Percentiles rank a stretch among this genome's conserved stretches.
phyloP scores from a whole-genome alignment of 73 alveolate species.

The Tetrahymena thermophila region DNA sequence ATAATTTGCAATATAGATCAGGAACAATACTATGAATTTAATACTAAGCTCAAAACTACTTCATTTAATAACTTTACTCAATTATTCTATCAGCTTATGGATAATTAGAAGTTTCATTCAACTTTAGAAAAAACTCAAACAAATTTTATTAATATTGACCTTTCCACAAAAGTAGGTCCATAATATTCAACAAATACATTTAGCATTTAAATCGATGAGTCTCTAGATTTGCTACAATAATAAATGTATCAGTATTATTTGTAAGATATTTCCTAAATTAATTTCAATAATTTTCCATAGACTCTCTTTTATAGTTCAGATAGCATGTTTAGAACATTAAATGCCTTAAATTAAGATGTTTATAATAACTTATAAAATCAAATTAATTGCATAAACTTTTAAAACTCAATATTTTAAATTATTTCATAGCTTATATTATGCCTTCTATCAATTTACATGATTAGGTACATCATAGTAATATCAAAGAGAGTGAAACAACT shows the following conservation, averaged over 20 bases:
- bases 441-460: not conserved
- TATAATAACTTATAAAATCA: not conserved
- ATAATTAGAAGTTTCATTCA: not conserved
- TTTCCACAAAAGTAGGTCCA: not conserved
- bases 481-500: not conserved
- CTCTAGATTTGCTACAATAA: not conserved
- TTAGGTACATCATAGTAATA: not conserved
- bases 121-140: not conserved
- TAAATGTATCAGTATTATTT: not conserved
- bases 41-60: not conserved
- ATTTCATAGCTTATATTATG: not conserved
- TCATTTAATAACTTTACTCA: not conserved
- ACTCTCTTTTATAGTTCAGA: not conserved
- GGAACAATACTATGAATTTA: not conserved
- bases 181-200: not conserved
- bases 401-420: not conserved
- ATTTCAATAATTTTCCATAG: not conserved
- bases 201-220: not conserved
- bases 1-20: not conserved
- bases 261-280: not conserved
- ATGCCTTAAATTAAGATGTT: not conserved
- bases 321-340: not conserved
- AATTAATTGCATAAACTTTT: not conserved
- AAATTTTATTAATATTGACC: not conserved
- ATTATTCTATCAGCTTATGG: not conserved